Conservation (phyloP, 2,329 filamentous ascomycete genomes). For the Arthroderma sp. region DNA sequence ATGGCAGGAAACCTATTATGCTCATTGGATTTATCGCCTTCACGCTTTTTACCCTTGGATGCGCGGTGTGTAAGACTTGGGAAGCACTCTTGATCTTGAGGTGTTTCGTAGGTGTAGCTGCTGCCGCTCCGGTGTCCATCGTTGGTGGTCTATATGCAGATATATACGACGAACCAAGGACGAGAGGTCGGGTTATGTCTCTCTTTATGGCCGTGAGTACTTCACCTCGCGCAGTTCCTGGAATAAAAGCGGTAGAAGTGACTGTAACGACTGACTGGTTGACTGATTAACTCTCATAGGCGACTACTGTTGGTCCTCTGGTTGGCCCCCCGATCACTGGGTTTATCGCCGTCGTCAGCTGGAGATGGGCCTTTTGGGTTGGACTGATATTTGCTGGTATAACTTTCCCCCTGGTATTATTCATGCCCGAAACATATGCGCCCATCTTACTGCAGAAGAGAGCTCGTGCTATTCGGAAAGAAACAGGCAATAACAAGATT, state of each 20-base stretch:
- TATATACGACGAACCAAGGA: slow-evolving; percentile 33
- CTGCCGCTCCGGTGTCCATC: slow-evolving; percentile 32
- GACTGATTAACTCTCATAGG: slow-evolving; percentile 7
- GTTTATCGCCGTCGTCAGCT: slow-evolving; percentile 30
- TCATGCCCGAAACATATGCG: slow-evolving; percentile 52
- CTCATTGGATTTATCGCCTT: slow-evolving; percentile 38
- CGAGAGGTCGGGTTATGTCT: slow-evolving; percentile 29
- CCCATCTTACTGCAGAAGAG: slow-evolving; percentile 47
- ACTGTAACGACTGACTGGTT: background rate
- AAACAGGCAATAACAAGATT: slow-evolving; percentile 9
- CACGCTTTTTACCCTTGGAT: slow-evolving; percentile 31
- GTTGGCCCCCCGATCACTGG: slow-evolving; percentile 35
- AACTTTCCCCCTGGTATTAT: slow-evolving; percentile 44
- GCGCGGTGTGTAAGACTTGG: slow-evolving; percentile 32
- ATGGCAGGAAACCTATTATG: slow-evolving; percentile 31
- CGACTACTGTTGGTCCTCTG: slow-evolving; percentile 30
- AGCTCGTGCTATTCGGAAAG: slow-evolving; percentile 20
- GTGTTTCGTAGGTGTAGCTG: slow-evolving; percentile 33
- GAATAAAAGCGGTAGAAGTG: no score
- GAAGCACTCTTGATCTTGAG: slow-evolving; percentile 31
- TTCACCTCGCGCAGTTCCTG: background rate
- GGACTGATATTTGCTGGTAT: slow-evolving; percentile 50
- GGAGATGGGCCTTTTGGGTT: slow-evolving; percentile 45
- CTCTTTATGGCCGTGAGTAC: slow-evolving; percentile 30
- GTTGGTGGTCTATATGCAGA: slow-evolving; percentile 36